Conservation (phyloP, 2,329 filamentous ascomycete genomes). For the Macrophomina pseudophaseolina region DNA sequence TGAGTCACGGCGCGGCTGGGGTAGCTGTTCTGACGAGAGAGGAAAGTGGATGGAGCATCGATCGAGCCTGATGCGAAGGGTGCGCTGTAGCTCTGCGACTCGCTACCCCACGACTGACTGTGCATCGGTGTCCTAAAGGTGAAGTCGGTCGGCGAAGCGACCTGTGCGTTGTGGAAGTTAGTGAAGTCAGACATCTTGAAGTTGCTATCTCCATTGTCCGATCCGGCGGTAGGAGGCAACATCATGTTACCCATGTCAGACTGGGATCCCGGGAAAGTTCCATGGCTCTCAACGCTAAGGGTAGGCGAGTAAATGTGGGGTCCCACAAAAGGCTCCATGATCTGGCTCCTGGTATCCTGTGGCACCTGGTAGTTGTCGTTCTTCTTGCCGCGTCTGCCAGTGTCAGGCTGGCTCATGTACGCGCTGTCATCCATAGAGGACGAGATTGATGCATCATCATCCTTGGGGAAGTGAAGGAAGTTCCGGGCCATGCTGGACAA, state of each 20-base stretch:
- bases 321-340: conserved; percentile 39
- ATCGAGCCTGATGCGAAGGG: conserved; percentile 31
- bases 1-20: conserved; percentile 16
- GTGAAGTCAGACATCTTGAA: conserved; percentile 38
- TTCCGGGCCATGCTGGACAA: conserved; percentile 41
- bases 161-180: conserved; percentile 46
- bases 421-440: conserved; percentile 50
- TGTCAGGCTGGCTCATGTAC: conserved; percentile 47
- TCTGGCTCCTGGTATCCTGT: conserved; percentile 39
- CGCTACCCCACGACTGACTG: conserved; percentile 32
- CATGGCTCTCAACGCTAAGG: conserved; percentile 43
- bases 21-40: conserved; percentile 20
- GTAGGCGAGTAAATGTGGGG: conserved; percentile 44
- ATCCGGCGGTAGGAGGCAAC: conserved; percentile 37
- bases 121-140: conserved; percentile 15
- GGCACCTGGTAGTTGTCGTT: conserved; percentile 28
- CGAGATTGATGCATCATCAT: conserved; percentile 43
- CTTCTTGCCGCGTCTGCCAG: conserved; percentile 38
- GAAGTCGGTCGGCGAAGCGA: conserved; percentile 33
- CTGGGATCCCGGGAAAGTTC: conserved; percentile 37
- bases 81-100: conserved; percentile 34
- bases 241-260: conserved; percentile 43
- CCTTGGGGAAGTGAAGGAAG: conserved; percentile 41
- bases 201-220: conserved; percentile 39
- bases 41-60: conserved; percentile 19